These are phyloP conservation scores for Tubosaeta sp. DNA, from an alignment of 768 basidiomycete genomes.

Conservation along the genomic window DNA sequence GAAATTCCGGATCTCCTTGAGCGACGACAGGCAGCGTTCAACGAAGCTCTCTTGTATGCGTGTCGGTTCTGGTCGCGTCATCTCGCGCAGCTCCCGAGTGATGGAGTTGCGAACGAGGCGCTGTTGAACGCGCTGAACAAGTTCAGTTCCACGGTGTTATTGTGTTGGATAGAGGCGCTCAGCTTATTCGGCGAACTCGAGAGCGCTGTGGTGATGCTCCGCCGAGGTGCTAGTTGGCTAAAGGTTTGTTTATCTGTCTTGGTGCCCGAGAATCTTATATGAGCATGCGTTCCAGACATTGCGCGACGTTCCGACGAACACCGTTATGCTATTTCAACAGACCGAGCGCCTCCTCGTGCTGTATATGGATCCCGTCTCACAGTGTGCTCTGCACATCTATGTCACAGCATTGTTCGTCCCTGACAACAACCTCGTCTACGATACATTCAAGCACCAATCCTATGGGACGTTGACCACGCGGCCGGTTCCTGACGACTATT, in stretches of 20 bases:
- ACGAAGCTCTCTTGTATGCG: constrained; percentile 16
- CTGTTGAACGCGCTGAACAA: constrained; percentile 6
- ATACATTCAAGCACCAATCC: constrained; percentile 11
- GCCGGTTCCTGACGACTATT: neutral
- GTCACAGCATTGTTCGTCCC: constrained; percentile 7
- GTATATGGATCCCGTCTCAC: constrained; percentile 9
- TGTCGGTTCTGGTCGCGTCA: constrained; percentile 21
- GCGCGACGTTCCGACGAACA: neutral
- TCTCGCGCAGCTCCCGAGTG: constrained; percentile 10
- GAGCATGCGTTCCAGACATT: neutral
- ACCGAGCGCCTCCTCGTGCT: constrained; percentile 12
- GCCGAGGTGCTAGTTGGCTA: constrained; percentile 6
- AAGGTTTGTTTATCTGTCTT: constrained; percentile 2
- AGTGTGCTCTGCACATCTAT: constrained; percentile 14
- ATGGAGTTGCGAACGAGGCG: constrained; percentile 4
- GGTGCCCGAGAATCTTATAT: neutral
- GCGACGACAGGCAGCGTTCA: constrained; percentile 8
- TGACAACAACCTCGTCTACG: constrained; percentile 5
- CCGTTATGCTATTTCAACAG: constrained; percentile 4
- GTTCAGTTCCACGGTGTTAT: constrained; percentile 11
- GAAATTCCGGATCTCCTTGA: constrained; percentile 18
- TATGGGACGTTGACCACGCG: neutral
- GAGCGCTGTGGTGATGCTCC: constrained; percentile 10
- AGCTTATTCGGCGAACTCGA: constrained; percentile 11
- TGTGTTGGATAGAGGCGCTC: constrained; percentile 14